Conservation (phyloP, 2,329 filamentous ascomycete species). For the Byssochlamys sp. region DNA sequence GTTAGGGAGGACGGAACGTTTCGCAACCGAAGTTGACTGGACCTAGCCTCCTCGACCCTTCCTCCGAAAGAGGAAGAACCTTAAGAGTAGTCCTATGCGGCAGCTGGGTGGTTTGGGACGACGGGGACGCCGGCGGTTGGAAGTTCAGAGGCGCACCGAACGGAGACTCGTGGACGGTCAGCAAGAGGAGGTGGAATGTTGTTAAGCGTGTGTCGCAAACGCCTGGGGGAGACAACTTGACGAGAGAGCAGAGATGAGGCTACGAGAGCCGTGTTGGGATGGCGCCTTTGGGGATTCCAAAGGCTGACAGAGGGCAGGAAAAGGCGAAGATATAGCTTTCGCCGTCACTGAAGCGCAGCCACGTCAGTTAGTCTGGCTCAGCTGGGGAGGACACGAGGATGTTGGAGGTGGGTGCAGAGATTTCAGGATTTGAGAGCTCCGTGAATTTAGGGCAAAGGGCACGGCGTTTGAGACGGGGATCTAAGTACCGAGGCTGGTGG, state of each 20-base stretch:
- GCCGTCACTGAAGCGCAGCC: neutral
- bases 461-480: constrained; percentile 1
- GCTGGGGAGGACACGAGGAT: neutral
- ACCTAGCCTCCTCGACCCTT: constrained; percentile 99
- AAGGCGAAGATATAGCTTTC: constrained; percentile 1
- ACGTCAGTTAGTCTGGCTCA: neutral
- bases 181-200: constrained; percentile 37
- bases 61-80: constrained; percentile 99
- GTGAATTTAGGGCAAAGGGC: constrained; percentile 18
- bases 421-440: constrained; percentile 7
- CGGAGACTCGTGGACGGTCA: constrained; percentile 18
- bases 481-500: neutral
- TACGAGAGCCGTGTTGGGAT: constrained; percentile 31
- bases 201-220: constrained; percentile 39
- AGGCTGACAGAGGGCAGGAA: constrained; percentile 16
- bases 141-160: constrained; percentile 30
- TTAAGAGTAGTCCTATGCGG: constrained; percentile 98
- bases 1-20: constrained; percentile 93
- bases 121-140: constrained; percentile 31
- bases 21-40: constrained; percentile 81
- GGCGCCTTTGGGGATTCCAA: constrained; percentile 33
- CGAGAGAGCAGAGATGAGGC: constrained; percentile 20
- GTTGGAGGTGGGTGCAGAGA: constrained; percentile 11
- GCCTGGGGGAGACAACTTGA: constrained; percentile 37
- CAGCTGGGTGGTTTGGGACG: constrained; percentile 69